These are phyloP conservation scores for Chlorella vulgaris DNA, from an alignment of 139 green algal genomes.

Conservation along the genomic window DNA sequence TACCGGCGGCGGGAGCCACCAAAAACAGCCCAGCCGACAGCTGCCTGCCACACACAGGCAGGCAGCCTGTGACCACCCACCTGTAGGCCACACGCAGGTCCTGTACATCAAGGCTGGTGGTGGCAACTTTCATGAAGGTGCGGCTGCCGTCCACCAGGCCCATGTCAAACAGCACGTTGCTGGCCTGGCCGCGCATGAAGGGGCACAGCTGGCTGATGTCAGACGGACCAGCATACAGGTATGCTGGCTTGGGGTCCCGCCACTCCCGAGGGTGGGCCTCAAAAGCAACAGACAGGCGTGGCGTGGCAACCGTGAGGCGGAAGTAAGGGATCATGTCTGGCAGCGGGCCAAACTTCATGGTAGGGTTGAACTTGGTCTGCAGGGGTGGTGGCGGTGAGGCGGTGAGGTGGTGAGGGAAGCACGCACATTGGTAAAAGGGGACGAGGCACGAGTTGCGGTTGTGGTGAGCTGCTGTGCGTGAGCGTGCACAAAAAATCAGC, in stretches of 20 bases:
- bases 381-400: background rate
- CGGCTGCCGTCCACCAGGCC: slow-evolving; percentile 21
- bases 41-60: background rate
- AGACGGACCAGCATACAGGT: background rate
- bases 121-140: slow-evolving; percentile 51
- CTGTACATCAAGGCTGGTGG: slow-evolving; percentile 41
- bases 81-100: slow-evolving; percentile 53
- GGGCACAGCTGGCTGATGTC: slow-evolving; percentile 24
- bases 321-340: slow-evolving; percentile 39
- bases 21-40: background rate
- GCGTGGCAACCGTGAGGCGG: slow-evolving; percentile 47
- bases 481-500: no score
- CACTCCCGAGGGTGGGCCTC: slow-evolving; percentile 53
- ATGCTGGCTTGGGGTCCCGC: slow-evolving; percentile 10
- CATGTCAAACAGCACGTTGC: slow-evolving; percentile 53
- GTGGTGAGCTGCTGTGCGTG: no score
- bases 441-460: background rate
- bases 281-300: slow-evolving; percentile 40
- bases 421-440: background rate
- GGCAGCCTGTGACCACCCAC: background rate
- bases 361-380: slow-evolving; percentile 45
- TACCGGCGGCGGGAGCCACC: no score
- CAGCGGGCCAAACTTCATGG: slow-evolving; percentile 54
- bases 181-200: slow-evolving; percentile 32
- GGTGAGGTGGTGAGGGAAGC: background rate